Conservation (phyloP, 805 yeast species). For the Wickerhamomyces alni region DNA sequence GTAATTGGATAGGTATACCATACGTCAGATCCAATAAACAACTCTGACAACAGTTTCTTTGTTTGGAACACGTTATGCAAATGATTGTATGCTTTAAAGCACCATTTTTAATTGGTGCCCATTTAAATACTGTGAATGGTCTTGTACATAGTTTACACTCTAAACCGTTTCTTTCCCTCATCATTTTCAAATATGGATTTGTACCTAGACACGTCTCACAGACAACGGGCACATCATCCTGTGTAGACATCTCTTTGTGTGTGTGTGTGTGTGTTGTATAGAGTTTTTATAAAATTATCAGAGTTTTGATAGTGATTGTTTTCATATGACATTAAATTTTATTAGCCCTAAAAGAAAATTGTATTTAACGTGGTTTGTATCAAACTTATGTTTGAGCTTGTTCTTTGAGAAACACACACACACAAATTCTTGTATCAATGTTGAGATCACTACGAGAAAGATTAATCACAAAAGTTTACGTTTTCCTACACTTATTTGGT, state of each 20-base stretch:
- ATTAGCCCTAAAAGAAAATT: background rate
- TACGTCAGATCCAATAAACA: slow-evolving; percentile 80
- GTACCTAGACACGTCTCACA: slow-evolving; percentile 73
- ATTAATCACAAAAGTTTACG: too few species aligned
- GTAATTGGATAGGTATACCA: slow-evolving; percentile 69
- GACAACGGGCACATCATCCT: slow-evolving; percentile 44
- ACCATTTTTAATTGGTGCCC: slow-evolving; percentile 48
- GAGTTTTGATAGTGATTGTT: too few species aligned
- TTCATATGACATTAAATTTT: too few species aligned
- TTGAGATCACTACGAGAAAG: too few species aligned
- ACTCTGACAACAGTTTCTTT: slow-evolving; percentile 79
- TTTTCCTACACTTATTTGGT: too few species aligned
- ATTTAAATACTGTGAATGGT: slow-evolving; percentile 75
- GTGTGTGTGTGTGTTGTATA: background rate
- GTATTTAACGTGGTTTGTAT: too few species aligned
- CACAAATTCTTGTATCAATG: too few species aligned
- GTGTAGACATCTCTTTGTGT: background rate
- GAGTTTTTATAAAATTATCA: background rate
- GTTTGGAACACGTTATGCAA: slow-evolving; percentile 74
- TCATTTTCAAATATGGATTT: slow-evolving; percentile 61
- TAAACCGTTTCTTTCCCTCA: slow-evolving; percentile 63
- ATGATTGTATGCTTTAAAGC: slow-evolving; percentile 57
- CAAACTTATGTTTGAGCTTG: too few species aligned
- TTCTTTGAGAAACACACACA: too few species aligned
- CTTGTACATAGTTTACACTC: slow-evolving; percentile 83